phyloP scores from a whole-genome alignment of 2,329 filamentous ascomycete species.

The Alternaria gaisen region DNA sequence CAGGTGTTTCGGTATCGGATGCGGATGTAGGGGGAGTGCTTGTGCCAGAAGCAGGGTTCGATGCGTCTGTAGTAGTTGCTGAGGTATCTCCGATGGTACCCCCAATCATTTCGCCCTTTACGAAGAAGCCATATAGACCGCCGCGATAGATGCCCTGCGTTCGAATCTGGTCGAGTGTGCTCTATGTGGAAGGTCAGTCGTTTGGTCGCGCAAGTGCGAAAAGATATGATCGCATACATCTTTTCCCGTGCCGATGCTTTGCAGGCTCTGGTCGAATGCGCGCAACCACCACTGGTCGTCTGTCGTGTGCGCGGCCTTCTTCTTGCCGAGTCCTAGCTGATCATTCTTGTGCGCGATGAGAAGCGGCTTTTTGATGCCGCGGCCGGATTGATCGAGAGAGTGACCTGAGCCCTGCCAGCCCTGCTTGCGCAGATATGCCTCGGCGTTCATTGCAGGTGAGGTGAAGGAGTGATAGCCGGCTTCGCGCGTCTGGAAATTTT shows the following conservation, averaged over 20 bases:
- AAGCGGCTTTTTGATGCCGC: constrained; percentile 83
- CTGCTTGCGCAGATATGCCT: constrained; percentile 81
- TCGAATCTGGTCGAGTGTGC: constrained; percentile 59
- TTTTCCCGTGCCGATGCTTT: constrained; percentile 62
- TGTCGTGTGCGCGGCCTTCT: constrained; percentile 62
- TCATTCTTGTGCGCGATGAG: constrained; percentile 85
- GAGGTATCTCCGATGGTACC: constrained; percentile 68
- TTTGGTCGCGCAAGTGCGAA: background rate
- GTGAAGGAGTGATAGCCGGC: constrained; percentile 9
- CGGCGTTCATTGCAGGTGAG: constrained; percentile 74
- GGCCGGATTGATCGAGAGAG: constrained; percentile 78
- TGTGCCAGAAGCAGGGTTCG: constrained; percentile 24
- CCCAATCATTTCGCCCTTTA: constrained; percentile 78
- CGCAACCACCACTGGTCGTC: constrained; percentile 96
- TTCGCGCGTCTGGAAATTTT: constrained; percentile 27
- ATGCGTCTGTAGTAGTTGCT: constrained; percentile 25
- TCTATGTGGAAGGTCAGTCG: constrained; percentile 58
- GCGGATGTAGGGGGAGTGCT: constrained; percentile 44
- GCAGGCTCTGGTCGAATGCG: constrained; percentile 89
- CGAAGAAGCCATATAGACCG: constrained; percentile 84
- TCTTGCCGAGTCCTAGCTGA: constrained; percentile 81
- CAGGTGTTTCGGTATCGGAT: constrained; percentile 30
- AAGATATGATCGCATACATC: constrained; percentile 25
- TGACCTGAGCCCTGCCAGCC: constrained; percentile 92
- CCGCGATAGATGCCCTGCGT: constrained; percentile 59